phyloP scores from a whole-genome alignment of 345 rosid species.

The Eucalyptus grandis region DNA sequence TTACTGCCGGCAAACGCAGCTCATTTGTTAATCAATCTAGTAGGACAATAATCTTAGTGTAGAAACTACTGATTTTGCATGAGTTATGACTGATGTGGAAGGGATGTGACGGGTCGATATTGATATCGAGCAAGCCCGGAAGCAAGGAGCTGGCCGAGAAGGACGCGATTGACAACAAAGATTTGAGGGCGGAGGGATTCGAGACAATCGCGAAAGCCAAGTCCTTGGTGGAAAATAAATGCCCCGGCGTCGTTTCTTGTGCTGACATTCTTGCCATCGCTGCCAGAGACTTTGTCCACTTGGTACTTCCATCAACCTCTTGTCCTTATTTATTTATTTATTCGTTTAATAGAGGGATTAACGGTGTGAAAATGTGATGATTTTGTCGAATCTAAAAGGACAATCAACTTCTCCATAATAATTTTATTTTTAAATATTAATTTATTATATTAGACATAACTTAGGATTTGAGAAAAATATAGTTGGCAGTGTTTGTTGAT shows the following conservation, averaged over 20 bases:
- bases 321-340: not conserved
- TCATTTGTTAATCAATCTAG: too few species aligned
- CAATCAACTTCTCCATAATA: not conserved
- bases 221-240: constrained; percentile 60
- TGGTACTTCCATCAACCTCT: constrained; percentile 13
- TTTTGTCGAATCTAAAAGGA: not conserved
- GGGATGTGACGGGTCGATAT: constrained; percentile 87
- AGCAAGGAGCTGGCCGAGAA: constrained; percentile 55
- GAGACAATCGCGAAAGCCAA: constrained; percentile 50
- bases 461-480: not conserved
- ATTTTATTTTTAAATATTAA: not conserved
- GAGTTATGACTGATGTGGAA: not conserved
- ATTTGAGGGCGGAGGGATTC: constrained; percentile 57
- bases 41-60: not conserved
- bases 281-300: constrained; percentile 67
- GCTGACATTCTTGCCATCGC: constrained; percentile 84
- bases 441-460: not conserved
- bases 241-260: constrained; percentile 81
- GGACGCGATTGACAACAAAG: constrained; percentile 61
- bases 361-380: not conserved
- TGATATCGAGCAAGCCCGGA: constrained; percentile 50
- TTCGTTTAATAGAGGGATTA: not conserved
- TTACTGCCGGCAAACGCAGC: too few species aligned
- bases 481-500: not conserved
- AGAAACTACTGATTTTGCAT: not conserved